Conservation (phyloP, 345 rosid species). For the Lepidium sativum region DNA sequence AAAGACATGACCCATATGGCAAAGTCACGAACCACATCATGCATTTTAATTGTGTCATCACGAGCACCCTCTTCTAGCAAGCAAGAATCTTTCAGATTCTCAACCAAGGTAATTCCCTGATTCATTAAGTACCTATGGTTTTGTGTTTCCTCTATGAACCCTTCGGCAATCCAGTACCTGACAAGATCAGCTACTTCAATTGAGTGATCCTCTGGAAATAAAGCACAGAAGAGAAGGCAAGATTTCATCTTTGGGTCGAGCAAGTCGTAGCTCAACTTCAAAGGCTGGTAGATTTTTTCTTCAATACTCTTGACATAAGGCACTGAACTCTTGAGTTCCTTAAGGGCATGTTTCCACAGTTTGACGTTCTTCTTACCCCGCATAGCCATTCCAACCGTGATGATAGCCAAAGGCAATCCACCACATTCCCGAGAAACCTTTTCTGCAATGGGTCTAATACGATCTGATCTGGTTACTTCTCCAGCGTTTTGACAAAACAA, state of each 20-base stretch:
- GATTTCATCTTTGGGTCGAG: constrained; percentile 18
- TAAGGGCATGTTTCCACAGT: constrained; percentile 36
- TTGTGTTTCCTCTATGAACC: constrained; percentile 28
- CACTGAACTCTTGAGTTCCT: constrained; percentile 26
- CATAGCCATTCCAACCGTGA: constrained; percentile 34
- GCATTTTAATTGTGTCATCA: constrained; percentile 37
- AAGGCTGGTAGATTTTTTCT: constrained; percentile 27
- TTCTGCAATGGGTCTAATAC: constrained; percentile 22
- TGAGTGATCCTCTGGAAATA: constrained; percentile 39
- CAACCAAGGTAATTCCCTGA: constrained; percentile 32
- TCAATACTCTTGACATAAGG: constrained; percentile 27
- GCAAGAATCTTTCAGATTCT: constrained; percentile 39
- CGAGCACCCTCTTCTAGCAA: constrained; percentile 34
- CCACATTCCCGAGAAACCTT: constrained; percentile 30
- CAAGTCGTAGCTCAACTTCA: constrained; percentile 35
- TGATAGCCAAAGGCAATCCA: constrained; percentile 44
- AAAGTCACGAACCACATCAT: constrained; percentile 41
- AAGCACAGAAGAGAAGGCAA: constrained; percentile 40
- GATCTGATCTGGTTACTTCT: constrained; percentile 16
- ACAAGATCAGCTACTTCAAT: constrained; percentile 31
- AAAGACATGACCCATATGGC: constrained; percentile 33
- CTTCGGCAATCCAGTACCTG: constrained; percentile 38
- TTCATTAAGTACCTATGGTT: constrained; percentile 20
- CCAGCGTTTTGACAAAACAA: constrained; percentile 28
- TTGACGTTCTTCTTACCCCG: constrained; percentile 19